phyloP scores from a whole-genome alignment of 306 rosid genomes.

The Lathyrus tuberosus region DNA sequence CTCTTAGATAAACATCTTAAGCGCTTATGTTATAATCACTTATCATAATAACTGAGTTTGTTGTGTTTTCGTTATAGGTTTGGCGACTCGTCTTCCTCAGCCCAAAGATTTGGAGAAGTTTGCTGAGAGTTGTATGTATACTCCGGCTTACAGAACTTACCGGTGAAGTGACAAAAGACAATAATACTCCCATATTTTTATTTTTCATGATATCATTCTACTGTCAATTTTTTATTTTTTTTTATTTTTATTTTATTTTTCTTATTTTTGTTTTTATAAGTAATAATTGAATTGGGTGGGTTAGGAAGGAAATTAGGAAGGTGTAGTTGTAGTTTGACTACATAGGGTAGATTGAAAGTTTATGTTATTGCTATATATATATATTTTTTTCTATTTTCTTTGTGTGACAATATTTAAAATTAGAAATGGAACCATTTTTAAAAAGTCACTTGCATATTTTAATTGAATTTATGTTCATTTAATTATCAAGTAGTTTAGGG shows the following conservation, averaged over 20 bases:
- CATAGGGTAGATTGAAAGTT: slow-evolving; percentile 32
- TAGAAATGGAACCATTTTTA: slow-evolving; percentile 28
- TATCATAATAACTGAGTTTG: slow-evolving; percentile 14
- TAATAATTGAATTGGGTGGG: slow-evolving; percentile 34
- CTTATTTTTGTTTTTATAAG: slow-evolving; percentile 15
- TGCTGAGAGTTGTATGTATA: slow-evolving; percentile 98
- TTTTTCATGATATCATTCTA: slow-evolving; percentile 7
- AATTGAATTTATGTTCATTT: too few species aligned
- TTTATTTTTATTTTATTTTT: background rate
- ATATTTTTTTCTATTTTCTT: slow-evolving; percentile 6
- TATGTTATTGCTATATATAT: slow-evolving; percentile 1
- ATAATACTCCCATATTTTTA: background rate
- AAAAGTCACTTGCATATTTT: background rate
- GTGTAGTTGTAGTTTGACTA: slow-evolving; percentile 40
- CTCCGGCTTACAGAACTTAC: slow-evolving; percentile 79
- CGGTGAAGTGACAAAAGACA: slow-evolving; percentile 49
- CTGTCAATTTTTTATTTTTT: slow-evolving; percentile 32
- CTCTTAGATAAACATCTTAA: background rate
- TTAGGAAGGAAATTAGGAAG: slow-evolving; percentile 35
- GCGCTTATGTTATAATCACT: background rate
- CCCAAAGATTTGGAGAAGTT: slow-evolving; percentile 82
- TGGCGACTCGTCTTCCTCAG: slow-evolving; percentile 94
- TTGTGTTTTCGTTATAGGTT: slow-evolving; percentile 51
- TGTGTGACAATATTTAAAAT: slow-evolving; percentile 15
- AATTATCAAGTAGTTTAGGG: too few species aligned